Base-by-base conservation (phyloP, 345 rosid genomes). In the Odontarrhena argentea region DNA sequence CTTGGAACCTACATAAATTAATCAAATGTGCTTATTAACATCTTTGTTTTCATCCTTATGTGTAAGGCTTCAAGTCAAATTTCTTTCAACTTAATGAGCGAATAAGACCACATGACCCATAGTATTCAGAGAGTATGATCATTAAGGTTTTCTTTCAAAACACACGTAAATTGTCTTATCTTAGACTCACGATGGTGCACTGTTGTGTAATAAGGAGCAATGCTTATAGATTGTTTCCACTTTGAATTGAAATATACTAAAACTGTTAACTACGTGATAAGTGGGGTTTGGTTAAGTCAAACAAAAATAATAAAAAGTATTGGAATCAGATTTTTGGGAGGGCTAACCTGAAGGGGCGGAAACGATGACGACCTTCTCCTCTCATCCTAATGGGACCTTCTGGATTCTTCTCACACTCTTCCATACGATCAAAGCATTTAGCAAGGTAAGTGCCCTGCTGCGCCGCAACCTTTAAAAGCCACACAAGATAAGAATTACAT, bases 311-410 rank as follows among this genome's bases (percentile, higher is more conserved):
- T 6, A 14, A 7, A 44, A 55, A 11, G n/a, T 18, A 25, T 5
- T 44, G 46, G 15, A 35, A 7, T 48, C 15, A 37, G 7, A 9
- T 36, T 50, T 55, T 3, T 25, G 38, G 45, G 6, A 26, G 25
- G 42, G 43, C 67, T 22, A 61, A 92, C 98, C 99, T 88, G 68
- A 94, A 94, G 63, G 96, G 99, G 26, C 70, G 96, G 78, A 91
- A 91, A 63, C 99, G 85, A 50, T 94, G 99, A 68, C 96, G 97
- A 59, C 99, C 99, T 61, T 82, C 84, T 83, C 82, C 96, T 77
- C 97, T 91, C 81, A 88, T 83, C 74, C 99, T 82, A 43, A 89
- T 48, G 58, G 99, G 99, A 40, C 99, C 99, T 85, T 94, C 95
- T 7, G 99, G 99, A 68, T 84, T 77, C 68, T 72, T 75, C 73